These are phyloP conservation scores for Dipteronia sinensis DNA, from an alignment of 345 rosid species.

Conservation along the genomic window DNA sequence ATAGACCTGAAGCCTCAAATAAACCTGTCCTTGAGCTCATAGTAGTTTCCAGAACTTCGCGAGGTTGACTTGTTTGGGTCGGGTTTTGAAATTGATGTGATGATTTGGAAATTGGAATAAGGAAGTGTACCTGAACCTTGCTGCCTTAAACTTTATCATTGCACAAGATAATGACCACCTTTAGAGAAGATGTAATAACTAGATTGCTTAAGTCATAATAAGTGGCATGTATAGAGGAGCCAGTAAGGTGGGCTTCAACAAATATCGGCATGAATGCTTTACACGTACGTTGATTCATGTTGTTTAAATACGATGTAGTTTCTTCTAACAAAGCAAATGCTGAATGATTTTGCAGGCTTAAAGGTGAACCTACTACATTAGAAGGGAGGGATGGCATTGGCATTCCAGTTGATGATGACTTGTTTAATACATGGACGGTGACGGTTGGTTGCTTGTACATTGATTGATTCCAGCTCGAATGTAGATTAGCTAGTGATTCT, in stretches of 20 bases:
- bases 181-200: too few species aligned
- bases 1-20: background rate
- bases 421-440: slow-evolving; percentile 21
- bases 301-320: too few species aligned
- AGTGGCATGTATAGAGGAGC: too few species aligned
- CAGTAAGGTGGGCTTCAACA: too few species aligned
- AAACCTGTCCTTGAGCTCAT: background rate
- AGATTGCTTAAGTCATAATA: too few species aligned
- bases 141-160: too few species aligned
- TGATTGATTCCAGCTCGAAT: slow-evolving; percentile 24
- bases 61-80: background rate
- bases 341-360: slow-evolving; percentile 32
- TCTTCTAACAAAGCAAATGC: background rate
- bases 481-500: slow-evolving; percentile 35
- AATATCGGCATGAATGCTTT: too few species aligned
- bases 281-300: too few species aligned
- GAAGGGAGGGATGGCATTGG: slow-evolving; percentile 11
- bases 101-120: background rate
- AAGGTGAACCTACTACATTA: background rate
- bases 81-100: background rate
- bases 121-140: too few species aligned
- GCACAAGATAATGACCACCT: too few species aligned
- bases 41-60: background rate
- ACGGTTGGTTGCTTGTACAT: slow-evolving; percentile 29
- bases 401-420: slow-evolving; percentile 17